Evolutionary conservation across 2,329 filamentous ascomycete species (phyloP).

Genomic region (Lojkania enalia): DNA sequence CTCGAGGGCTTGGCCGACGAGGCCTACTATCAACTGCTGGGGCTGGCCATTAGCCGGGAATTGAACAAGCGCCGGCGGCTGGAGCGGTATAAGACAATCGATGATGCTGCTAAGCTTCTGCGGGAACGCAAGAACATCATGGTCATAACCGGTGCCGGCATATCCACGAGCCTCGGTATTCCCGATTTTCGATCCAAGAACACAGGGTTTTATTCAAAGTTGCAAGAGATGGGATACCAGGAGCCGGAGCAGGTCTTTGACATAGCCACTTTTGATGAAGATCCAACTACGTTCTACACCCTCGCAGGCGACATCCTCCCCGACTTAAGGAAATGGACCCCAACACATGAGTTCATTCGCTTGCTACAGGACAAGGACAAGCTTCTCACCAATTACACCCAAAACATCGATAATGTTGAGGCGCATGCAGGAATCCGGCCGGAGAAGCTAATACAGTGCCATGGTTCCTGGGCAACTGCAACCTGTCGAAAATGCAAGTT

Average conservation of each 20-base stretch:
- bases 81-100: conserved; percentile 76
- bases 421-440: conserved; percentile 78
- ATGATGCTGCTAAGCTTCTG: conserved; percentile 82
- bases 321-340: conserved; percentile 76
- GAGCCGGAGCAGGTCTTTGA: conserved; percentile 97
- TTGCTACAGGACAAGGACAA: conserved; percentile 86
- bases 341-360: conserved; percentile 91
- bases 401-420: conserved; percentile 98
- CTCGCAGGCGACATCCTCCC: conserved; percentile 91
- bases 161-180: conserved; percentile 94
- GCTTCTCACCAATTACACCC: conserved; percentile 94
- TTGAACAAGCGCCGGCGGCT: conserved; percentile 81
- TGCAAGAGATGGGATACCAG: conserved; percentile 73
- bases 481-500: conserved; percentile 81
- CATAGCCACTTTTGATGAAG: conserved; percentile 80
- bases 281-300: conserved; percentile 87
- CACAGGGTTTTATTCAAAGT: conserved; percentile 85
- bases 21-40: conserved; percentile 73
- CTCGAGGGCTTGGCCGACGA: conserved; percentile 74
- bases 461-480: conserved; percentile 92
- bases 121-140: conserved; percentile 79
- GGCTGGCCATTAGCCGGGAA: conserved; percentile 77
- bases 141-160: conserved; percentile 92
- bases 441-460: conserved; percentile 90
- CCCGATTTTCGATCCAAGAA: conserved; percentile 95